Percentiles rank a stretch among this genome's conserved stretches.
Conservation (phyloP, 1,284 basidiomycete species). For the Termitomyces sp. region DNA sequence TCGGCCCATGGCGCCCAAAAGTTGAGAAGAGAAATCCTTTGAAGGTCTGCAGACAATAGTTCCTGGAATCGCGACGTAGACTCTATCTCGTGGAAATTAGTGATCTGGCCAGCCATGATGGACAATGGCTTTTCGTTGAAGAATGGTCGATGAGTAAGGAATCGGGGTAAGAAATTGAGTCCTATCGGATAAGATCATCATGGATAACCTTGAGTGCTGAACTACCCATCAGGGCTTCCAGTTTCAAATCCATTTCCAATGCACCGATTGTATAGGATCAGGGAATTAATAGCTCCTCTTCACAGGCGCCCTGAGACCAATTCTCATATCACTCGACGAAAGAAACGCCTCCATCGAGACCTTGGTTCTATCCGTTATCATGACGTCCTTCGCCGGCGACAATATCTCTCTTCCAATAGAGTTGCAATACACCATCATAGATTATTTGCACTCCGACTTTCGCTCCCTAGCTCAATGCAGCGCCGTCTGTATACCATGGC, state of each 20-base stretch:
- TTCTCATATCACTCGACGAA: not conserved
- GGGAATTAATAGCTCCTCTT: not conserved
- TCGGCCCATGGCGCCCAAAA: slow-evolving; percentile 95
- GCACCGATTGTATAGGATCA: slow-evolving; percentile 5
- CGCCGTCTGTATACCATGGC: slow-evolving; percentile 19
- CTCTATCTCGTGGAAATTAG: slow-evolving; percentile 52
- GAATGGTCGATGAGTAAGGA: slow-evolving; percentile 16
- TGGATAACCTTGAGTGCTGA: slow-evolving; percentile 3
- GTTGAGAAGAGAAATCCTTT: slow-evolving; percentile 79
- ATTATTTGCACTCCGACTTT: slow-evolving; percentile 9
- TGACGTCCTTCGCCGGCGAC: not conserved
- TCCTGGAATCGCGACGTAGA: slow-evolving; percentile 72
- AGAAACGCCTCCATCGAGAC: not conserved
- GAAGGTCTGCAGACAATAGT: slow-evolving; percentile 71
- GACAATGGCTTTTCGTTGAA: not conserved
- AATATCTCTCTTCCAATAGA: slow-evolving; percentile 15
- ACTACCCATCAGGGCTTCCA: slow-evolving; percentile 4
- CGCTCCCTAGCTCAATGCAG: slow-evolving; percentile 10
- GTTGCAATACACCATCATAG: slow-evolving; percentile 18
- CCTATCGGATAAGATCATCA: slow-evolving; percentile 27
- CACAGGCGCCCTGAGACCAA: not conserved
- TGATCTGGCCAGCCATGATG: slow-evolving; percentile 1
- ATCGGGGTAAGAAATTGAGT: not conserved
- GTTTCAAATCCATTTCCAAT: slow-evolving; percentile 7
- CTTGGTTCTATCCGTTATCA: not conserved